Conservation (phyloP, 179 eudicot species). For the Spergularia azorica region DNA sequence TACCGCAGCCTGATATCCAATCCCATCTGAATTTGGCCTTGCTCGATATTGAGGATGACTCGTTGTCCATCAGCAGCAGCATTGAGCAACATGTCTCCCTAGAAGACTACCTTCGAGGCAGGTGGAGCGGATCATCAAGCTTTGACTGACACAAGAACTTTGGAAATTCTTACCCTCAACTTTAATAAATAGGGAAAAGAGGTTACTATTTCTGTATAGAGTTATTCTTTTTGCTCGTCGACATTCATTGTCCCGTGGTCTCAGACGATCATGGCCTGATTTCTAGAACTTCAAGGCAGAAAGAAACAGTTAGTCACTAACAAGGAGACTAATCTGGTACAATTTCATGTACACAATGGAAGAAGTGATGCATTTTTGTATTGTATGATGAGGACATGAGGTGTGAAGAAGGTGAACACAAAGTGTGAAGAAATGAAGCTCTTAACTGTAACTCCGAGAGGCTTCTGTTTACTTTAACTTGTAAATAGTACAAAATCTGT, state of each 20-base stretch:
- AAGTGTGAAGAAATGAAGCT: no score
- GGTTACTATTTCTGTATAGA: slow-evolving; percentile 27
- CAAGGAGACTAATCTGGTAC: neutral
- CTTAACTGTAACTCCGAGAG: no score
- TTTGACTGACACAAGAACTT: slow-evolving; percentile 29
- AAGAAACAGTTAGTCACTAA: slow-evolving; percentile 4
- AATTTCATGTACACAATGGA: neutral
- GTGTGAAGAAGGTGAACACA: no score
- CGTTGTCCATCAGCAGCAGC: slow-evolving; percentile 77
- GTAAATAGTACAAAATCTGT: no score
- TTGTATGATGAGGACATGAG: neutral
- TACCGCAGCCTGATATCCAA: slow-evolving; percentile 56
- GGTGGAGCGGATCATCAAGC: slow-evolving; percentile 48
- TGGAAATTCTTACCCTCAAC: neutral
- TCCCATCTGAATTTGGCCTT: slow-evolving; percentile 84
- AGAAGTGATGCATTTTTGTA: slow-evolving; percentile 12
- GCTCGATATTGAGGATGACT: slow-evolving; percentile 83
- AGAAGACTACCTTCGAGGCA: slow-evolving; percentile 70
- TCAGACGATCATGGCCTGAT: neutral
- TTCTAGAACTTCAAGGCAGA: slow-evolving; percentile 8
- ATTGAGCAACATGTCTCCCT: slow-evolving; percentile 65
- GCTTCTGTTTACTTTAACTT: no score
- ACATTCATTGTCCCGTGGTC: neutral
- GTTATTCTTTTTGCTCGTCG: neutral
- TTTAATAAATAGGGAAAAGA: slow-evolving; percentile 6